phyloP scores from a whole-genome alignment of 805 yeast species.

The Spathaspora arborariae region DNA sequence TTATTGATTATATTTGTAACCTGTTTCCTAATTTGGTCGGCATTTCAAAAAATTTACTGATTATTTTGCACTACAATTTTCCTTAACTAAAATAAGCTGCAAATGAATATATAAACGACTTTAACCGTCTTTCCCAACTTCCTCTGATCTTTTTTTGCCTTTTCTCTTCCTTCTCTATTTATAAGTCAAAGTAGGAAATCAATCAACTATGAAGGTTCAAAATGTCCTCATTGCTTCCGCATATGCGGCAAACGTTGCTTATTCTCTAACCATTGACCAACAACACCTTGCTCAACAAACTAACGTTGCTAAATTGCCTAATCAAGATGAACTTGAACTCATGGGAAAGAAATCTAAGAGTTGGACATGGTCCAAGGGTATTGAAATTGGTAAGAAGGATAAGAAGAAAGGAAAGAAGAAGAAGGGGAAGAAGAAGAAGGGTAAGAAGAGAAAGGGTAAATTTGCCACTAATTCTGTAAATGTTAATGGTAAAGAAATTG shows the following conservation, averaged over 20 bases:
- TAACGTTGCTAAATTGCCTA: background rate
- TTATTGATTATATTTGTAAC: background rate
- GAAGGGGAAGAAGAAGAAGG: slow-evolving; percentile 13
- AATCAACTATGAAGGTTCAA: background rate
- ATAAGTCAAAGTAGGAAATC: too few relatives aligned
- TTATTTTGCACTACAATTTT: background rate
- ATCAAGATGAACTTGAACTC: background rate
- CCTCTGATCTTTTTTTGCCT: background rate
- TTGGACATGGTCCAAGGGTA: slow-evolving; percentile 3
- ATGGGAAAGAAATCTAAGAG: background rate
- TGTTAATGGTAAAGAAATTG: background rate
- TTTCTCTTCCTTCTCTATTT: background rate
- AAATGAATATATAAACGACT: background rate
- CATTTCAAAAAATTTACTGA: background rate
- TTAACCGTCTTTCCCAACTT: background rate
- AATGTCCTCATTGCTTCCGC: background rate
- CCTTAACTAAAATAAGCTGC: background rate
- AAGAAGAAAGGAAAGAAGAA: slow-evolving; percentile 16
- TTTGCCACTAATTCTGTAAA: background rate
- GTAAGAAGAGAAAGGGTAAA: slow-evolving; percentile 18
- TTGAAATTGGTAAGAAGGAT: slow-evolving; percentile 5
- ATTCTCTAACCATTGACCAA: background rate
- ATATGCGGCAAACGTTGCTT: background rate
- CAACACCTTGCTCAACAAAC: background rate
- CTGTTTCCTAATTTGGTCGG: background rate